Evolutionary conservation across 1,139 yeast species (phyloP).

Genomic region (Keqinozyma sinolaborantium): DNA sequence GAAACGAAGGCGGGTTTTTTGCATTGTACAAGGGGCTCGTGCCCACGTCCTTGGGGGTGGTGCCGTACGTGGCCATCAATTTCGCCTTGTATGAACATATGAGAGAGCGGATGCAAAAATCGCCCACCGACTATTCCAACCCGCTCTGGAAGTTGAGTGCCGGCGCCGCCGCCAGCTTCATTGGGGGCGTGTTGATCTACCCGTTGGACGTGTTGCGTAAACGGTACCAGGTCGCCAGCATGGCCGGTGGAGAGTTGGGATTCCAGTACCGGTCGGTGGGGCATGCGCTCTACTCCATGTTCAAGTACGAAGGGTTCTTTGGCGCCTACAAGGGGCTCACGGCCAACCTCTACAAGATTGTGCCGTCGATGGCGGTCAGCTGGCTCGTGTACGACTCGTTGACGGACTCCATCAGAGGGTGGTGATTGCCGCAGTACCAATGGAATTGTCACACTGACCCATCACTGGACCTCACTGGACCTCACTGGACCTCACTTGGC

Average conservation of each 20-base stretch:
- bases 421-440: no score
- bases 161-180: conserved; percentile 69
- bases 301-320: conserved; percentile 65
- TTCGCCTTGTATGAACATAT: conserved; percentile 85
- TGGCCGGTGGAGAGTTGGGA: conserved; percentile 77
- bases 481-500: no score
- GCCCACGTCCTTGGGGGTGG: conserved; percentile 91
- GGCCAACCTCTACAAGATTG: conserved; percentile 86
- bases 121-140: conserved; percentile 34
- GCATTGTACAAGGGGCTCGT: conserved; percentile 83
- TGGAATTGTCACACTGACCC: no score
- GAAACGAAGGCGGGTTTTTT: conserved; percentile 73
- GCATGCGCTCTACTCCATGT: conserved; percentile 69
- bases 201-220: conserved; percentile 89
- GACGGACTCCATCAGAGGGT: conserved; percentile 34
- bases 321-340: conserved; percentile 89
- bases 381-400: conserved; percentile 84
- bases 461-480: no score
- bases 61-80: conserved; percentile 92
- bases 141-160: conserved; percentile 62
- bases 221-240: conserved; percentile 84
- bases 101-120: conserved; percentile 50
- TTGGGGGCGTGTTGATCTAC: conserved; percentile 83
- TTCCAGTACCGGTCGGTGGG: conserved; percentile 71
- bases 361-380: conserved; percentile 93